A percentile compares a stretch with the other conserved stretches of the same genome.
These are phyloP conservation scores for Bassia scoparia DNA, from an alignment of 148 eudicot genomes.

Conservation along the genomic window DNA sequence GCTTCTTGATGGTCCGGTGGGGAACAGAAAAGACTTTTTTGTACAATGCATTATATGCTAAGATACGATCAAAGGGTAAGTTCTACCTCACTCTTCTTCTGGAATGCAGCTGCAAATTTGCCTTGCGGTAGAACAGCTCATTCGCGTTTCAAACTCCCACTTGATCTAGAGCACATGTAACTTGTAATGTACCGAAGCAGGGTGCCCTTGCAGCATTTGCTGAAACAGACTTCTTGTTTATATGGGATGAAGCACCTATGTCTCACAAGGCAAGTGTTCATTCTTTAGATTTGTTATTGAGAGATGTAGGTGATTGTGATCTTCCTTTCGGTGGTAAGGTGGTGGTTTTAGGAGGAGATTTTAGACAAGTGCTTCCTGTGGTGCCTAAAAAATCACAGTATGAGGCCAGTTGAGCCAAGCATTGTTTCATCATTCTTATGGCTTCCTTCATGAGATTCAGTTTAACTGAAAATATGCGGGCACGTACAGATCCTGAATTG, in stretches of 20 bases:
- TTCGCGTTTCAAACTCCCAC: background rate
- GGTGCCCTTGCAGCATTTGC: background rate
- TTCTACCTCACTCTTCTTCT: background rate
- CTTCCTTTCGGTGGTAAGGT: background rate
- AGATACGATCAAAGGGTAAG: background rate
- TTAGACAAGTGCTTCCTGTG: background rate
- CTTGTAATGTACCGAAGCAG: conserved; percentile 8
- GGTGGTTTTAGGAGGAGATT: background rate
- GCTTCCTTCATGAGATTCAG: background rate
- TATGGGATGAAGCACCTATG: background rate
- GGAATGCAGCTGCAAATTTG: conserved; percentile 1
- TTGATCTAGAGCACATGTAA: background rate
- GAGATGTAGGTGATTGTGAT: background rate
- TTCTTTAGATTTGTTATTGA: background rate
- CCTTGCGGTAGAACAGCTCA: background rate
- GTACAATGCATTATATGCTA: conserved; percentile 5
- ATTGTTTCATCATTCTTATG: background rate
- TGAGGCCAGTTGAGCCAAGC: background rate
- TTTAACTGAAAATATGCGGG: conserved; percentile 6
- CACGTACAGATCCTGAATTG: background rate
- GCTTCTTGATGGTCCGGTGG: conserved; percentile 3
- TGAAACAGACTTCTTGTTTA: background rate
- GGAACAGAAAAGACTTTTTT: background rate
- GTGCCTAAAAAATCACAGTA: background rate
- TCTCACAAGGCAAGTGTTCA: background rate